A percentile compares a stretch with the other conserved stretches of the same genome.
phyloP scores from a whole-genome alignment of 129 eudicot genomes.

The Pseudognaphalium luteoalbum region DNA sequence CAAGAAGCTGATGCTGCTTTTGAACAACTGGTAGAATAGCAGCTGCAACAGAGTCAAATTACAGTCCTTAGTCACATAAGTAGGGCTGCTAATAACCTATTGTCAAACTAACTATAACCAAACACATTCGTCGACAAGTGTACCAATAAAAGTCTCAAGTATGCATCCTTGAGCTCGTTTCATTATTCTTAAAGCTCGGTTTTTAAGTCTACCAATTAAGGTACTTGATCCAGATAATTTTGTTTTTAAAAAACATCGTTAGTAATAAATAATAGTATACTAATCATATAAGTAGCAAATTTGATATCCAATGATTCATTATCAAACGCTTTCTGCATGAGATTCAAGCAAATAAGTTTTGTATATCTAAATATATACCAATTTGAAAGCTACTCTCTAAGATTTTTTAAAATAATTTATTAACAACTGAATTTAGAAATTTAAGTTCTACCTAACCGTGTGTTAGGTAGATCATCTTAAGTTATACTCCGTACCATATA shows the following conservation, averaged over 20 bases:
- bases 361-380: neutral
- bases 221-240: neutral
- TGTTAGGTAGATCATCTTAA: neutral
- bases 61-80: neutral
- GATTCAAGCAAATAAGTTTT: slow-evolving; percentile 7
- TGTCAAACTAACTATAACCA: neutral
- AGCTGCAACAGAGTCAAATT: slow-evolving; percentile 47
- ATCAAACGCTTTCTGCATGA: neutral
- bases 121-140: neutral
- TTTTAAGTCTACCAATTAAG: neutral
- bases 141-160: neutral
- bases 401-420: neutral
- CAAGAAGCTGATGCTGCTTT: slow-evolving; percentile 97
- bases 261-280: slow-evolving; percentile 5
- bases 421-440: neutral
- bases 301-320: slow-evolving; percentile 6
- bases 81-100: neutral
- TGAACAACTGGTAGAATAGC: slow-evolving; percentile 91
- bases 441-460: neutral
- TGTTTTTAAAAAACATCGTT: neutral
- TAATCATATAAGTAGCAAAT: neutral
- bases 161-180: neutral
- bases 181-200: neutral
- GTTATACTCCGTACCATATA: neutral
- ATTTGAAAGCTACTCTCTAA: neutral